Base-by-base conservation (phyloP, 257 asterid species). In the Nicotiana otophora region DNA sequence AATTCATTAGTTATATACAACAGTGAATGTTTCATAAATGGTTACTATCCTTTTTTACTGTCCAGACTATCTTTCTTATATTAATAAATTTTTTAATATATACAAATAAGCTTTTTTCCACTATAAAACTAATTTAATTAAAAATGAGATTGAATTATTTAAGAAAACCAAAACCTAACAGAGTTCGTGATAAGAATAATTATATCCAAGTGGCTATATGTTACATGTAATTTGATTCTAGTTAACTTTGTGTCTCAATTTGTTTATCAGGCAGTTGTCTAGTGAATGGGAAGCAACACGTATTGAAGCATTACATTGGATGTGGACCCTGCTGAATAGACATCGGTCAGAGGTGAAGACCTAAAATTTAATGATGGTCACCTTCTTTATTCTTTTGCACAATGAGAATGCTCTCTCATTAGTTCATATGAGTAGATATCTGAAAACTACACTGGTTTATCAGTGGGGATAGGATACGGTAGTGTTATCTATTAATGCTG, bases 251-350 rank as follows among this genome's bases (percentile, higher is more conserved):
- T 54, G 61, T 36, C 75, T 55, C 76, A 63, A 20, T 84, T 51
- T 84, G 61, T 85, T 31, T 85, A 78, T 76, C 90, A 96, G 99
- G 88, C 97, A 94, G 89, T 91, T 96, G 72, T 90, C 95, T 84
- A 92, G 94, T 88, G 98, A 94, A 84, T 96, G 94, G 95, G 99
- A 94, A 90, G 99, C 99, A 79, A 93, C 98, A 20, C 98, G 99
- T 28, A 96, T 95, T 84, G 99, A 96, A 90, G 93, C 99, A 83
- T 88, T 96, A 87, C 93, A 92, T 81, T 96, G 99, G 99, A 95
- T 96, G 84, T 88, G 92, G 80, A 88, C 90, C 80, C 94, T 96
- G n/a, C 84, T 96, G 86, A 89, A 84, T 84, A 89, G 91, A 82
- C 95, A 93, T 84, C 90, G 98, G 51, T 60, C 82, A 19, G 98